Base-by-base conservation (phyloP, 2,329 filamentous ascomycete genomes). In the Monosporascus sp. region DNA sequence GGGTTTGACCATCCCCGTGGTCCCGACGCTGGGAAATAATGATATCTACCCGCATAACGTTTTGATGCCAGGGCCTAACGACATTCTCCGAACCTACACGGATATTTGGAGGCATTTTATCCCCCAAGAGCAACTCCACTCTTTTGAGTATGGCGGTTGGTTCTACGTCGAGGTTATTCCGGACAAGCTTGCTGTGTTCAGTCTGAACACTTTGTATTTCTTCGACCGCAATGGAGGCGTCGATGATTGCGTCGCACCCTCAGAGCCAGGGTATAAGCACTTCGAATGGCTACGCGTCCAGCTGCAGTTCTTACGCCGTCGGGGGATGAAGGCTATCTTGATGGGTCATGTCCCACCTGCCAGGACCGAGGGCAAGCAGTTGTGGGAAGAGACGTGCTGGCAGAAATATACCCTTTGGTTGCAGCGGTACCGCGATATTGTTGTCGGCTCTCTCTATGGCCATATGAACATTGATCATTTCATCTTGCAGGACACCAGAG, bases 391-490 rank as follows among this genome's bases (percentile, higher is more conserved):
- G 75, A 91, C 89, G 0, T 99, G 94, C 73, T 99, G 93, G 92
- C 93, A 97, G 68, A 97, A 96, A 68, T 99, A 96, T 70, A 88
- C 90, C 0, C 74, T 97, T 4, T 97, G 92, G 90, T 74, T 93
- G 64, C 82, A 84, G 60, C 90, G 95, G 68, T 99, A 91, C 70
- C 88, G 94, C 37, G 94, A 99, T 68, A 87, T 99, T 38, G 79
- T 99, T 20, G 79, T 92, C 20, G 84, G 82, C 14, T 84, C 84
- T 25, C 66, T 96, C 6, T 99, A 88, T 65, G 94, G 93, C 1
- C 94, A 99, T 68, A 97, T 99, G 94, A 99, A 99, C 65, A 89
- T 97, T 59, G 94, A 99, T 63, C 94, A 99, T 69, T 99, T 99
- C 70, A 81, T 97, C 65, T 74, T 99, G 17, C 90, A 96, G 63